Evolutionary conservation across 2,329 filamentous ascomycete genomes (phyloP).

Genomic region (Thermochaetoides dissita): DNA sequence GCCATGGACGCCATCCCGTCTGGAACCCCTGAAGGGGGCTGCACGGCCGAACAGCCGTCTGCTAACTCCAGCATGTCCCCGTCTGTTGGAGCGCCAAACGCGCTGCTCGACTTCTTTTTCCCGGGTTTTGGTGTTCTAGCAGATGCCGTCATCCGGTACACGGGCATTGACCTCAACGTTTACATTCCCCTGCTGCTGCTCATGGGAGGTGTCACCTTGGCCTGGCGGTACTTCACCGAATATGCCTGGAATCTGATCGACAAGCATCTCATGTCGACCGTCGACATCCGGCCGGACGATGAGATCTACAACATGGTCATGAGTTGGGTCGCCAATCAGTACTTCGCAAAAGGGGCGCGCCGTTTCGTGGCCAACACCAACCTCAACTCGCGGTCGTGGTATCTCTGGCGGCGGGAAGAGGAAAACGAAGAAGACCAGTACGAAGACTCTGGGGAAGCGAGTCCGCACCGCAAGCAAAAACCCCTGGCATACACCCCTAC

Average conservation of each 20-base stretch:
- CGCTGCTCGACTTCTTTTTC: constrained; percentile 47
- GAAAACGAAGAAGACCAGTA: constrained; percentile 33
- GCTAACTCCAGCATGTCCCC: neutral
- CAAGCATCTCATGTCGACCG: constrained; percentile 47
- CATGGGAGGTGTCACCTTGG: constrained; percentile 33
- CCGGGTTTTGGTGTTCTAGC: constrained; percentile 50
- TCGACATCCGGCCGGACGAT: constrained; percentile 54
- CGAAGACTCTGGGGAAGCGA: constrained; percentile 20
- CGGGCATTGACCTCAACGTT: constrained; percentile 46
- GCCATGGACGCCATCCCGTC: constrained; percentile 6
- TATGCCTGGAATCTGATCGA: constrained; percentile 35
- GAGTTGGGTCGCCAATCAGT: constrained; percentile 52
- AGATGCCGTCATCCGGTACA: constrained; percentile 36
- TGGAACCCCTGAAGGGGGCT: too few relatives aligned
- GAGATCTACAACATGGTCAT: constrained; percentile 62
- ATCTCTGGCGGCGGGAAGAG: constrained; percentile 30
- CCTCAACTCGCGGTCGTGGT: constrained; percentile 30
- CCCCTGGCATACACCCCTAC: constrained; percentile 50
- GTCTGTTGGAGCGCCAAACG: neutral
- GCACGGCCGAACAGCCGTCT: too few relatives aligned
- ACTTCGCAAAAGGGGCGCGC: constrained; percentile 44
- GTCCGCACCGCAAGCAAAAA: constrained; percentile 28
- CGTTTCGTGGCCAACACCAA: constrained; percentile 50
- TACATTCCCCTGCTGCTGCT: constrained; percentile 47
- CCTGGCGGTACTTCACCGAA: constrained; percentile 37